Conservation (phyloP, 352 stramenopile genomes). For the Phytophthora idaei region DNA sequence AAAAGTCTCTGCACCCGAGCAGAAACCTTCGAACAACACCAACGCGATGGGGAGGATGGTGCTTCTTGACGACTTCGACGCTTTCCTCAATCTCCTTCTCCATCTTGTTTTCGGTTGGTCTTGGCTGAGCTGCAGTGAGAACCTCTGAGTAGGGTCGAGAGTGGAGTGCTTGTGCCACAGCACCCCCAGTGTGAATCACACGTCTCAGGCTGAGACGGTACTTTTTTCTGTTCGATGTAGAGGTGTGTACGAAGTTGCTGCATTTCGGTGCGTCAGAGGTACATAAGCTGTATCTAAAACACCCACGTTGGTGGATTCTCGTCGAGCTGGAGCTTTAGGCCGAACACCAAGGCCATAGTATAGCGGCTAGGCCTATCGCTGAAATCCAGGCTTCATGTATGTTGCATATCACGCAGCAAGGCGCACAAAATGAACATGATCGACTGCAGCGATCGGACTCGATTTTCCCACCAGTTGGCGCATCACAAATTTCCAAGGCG, state of each 20-base stretch:
- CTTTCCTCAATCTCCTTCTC: conserved; percentile 17
- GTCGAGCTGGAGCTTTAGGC: no score
- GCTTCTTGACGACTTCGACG: conserved; percentile 13
- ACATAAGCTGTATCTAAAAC: no score
- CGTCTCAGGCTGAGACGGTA: neutral
- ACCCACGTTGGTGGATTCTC: no score
- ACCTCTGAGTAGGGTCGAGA: neutral
- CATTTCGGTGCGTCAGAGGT: neutral
- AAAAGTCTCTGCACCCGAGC: conserved; percentile 21
- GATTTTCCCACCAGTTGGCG: neutral
- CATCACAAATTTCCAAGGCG: neutral
- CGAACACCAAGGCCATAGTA: no score
- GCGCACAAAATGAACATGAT: neutral
- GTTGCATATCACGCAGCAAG: no score
- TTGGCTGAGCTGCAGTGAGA: neutral
- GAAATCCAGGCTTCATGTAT: no score
- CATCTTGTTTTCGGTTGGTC: conserved; percentile 5
- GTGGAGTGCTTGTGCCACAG: neutral
- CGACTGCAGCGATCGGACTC: neutral
- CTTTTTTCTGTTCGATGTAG: neutral
- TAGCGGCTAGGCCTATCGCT: no score
- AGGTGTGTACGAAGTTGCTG: no score
- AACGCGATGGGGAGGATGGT: neutral
- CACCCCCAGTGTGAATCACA: no score
- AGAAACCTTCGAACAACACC: conserved; percentile 12